A percentile compares a stretch with the other conserved stretches of the same genome.
Conservation (phyloP, 129 eudicot species). For the Lactuca saligna region DNA sequence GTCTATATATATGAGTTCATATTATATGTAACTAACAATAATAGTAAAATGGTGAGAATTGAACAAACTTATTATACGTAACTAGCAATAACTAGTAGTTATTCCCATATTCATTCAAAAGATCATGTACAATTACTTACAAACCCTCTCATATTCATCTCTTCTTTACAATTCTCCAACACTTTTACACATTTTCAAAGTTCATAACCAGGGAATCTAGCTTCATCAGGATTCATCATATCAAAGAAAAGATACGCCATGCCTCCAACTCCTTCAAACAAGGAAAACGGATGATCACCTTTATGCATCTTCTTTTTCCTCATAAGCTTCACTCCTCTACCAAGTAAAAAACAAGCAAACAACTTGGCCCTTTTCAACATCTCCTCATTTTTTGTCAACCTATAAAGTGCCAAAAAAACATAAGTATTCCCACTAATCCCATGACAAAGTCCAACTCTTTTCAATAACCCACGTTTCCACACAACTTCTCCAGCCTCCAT, state of each 20-base stretch:
- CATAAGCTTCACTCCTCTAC: slow-evolving; percentile 4
- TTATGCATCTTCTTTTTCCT: slow-evolving; percentile 10
- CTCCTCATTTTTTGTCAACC: slow-evolving; percentile 6
- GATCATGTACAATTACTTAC: neutral
- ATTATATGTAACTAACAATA: no score
- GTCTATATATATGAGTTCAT: no score
- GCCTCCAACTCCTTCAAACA: slow-evolving; percentile 21
- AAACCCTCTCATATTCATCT: no score
- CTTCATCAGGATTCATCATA: slow-evolving; percentile 13
- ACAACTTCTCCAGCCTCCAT: slow-evolving; percentile 13
- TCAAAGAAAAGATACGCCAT: slow-evolving; percentile 19
- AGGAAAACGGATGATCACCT: slow-evolving; percentile 19
- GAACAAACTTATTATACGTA: no score
- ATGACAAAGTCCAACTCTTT: slow-evolving; percentile 20
- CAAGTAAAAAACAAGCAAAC: slow-evolving; percentile 14
- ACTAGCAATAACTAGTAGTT: neutral
- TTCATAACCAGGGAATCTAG: slow-evolving; percentile 22
- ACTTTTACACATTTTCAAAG: neutral
- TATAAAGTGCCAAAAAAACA: neutral
- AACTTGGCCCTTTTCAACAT: slow-evolving; percentile 11
- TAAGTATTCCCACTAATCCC: slow-evolving; percentile 17
- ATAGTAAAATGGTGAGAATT: no score
- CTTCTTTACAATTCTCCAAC: neutral
- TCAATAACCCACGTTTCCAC: slow-evolving; percentile 16
- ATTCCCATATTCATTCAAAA: neutral